Evolutionary conservation across 371 early-diverging fungal species (phyloP), one percentile per base, ranked within the genome.

Genomic region (Apophysomyces trapeziformis): DNA sequence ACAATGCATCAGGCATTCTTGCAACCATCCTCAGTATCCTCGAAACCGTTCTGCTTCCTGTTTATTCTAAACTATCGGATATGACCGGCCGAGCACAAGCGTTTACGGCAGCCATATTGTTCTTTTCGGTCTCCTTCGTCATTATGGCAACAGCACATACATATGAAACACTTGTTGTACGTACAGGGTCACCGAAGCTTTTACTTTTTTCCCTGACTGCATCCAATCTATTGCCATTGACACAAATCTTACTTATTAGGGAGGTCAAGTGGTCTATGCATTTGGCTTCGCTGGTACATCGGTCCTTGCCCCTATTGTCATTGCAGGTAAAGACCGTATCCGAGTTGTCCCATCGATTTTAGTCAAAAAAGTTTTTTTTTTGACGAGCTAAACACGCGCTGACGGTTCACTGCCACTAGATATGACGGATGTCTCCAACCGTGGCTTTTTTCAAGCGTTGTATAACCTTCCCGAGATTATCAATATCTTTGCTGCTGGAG

Each of bases 391-490:
- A 26, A 26, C 32, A 26, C 32, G 2, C 3, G 32, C 2, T 26
- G 21, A 21, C 16, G 13, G n/a, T 71, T 57, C 32, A 26, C 32
- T 2, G 0, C 32, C 32, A 26, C 21, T 59, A 60, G 78, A 80
- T 57, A 66, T 73, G 13, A 65, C 78, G 11, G 66, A 70, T 37
- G 54, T 56, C 32, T 57, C 56, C 4, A 67, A 66, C 43, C 69
- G 73, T n/a, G 65, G 58, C 18, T 41, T 74, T 8, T 65, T 65
- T 37, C 57, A 67, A 39, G 75, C 78, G 21, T 73, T 80, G 57
- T 80, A 77, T 44, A 69, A 73, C 60, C 71, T 76, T 13, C 80
- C 80, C 38, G 58, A 75, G 41, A 74, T 80, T 39, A 66, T 75
- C 59, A 77, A 74, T 26, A 41, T 72, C 36, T 74, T 82, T 57